Conservation (phyloP, 768 basidiomycete genomes). For the Boletus tylopilopsis region DNA sequence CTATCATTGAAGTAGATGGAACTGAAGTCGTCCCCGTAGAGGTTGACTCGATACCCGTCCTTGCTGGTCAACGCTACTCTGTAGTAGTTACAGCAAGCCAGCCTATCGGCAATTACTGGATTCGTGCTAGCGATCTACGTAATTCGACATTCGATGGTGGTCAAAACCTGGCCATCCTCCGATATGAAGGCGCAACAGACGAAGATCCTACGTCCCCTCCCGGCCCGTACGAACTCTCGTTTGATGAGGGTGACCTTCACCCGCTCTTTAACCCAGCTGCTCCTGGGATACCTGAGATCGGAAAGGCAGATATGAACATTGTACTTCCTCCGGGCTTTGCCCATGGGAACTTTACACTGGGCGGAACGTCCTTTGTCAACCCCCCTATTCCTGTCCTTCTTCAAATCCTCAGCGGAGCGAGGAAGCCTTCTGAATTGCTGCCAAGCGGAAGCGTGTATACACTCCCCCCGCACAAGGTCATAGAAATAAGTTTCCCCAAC, state of each 20-base stretch:
- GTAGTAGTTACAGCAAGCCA: not conserved
- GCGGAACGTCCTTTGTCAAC: slow-evolving; percentile 29
- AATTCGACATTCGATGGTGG: slow-evolving; percentile 30
- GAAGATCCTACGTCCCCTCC: slow-evolving; percentile 43
- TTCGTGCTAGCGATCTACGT: slow-evolving; percentile 3
- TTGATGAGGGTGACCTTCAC: slow-evolving; percentile 40
- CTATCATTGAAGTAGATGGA: slow-evolving; percentile 4
- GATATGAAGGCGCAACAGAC: slow-evolving; percentile 42
- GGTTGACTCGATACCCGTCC: not conserved
- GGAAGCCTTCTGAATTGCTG: slow-evolving; percentile 41
- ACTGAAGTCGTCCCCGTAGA: not conserved
- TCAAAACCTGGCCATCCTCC: slow-evolving; percentile 48
- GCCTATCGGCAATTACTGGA: not conserved
- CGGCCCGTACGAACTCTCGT: slow-evolving; percentile 24
- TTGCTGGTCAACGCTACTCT: slow-evolving; percentile 1
- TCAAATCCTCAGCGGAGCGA: slow-evolving; percentile 43
- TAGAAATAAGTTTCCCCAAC: slow-evolving; percentile 45
- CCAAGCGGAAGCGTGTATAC: slow-evolving; percentile 46
- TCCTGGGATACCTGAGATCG: slow-evolving; percentile 37
- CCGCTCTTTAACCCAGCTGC: slow-evolving; percentile 30
- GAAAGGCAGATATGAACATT: slow-evolving; percentile 40
- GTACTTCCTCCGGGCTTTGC: slow-evolving; percentile 12
- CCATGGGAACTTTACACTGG: slow-evolving; percentile 16
- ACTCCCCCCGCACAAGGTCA: slow-evolving; percentile 41
- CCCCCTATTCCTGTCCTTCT: slow-evolving; percentile 37